Evolutionary conservation across 2,329 filamentous ascomycete species (phyloP).

Genomic region (Onygenales sp.): DNA sequence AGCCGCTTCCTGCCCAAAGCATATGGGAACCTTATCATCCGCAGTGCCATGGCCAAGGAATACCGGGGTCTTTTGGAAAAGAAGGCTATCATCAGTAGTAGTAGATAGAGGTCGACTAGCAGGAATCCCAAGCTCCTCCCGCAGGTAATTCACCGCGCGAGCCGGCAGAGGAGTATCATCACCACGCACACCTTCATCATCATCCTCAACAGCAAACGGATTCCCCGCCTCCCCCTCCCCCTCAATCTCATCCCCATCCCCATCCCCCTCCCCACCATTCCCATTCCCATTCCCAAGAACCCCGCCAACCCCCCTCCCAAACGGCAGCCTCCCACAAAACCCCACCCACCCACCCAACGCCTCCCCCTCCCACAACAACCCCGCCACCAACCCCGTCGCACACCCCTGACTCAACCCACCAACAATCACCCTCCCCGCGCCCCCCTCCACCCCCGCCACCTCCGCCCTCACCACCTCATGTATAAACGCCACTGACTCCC

Average conservation of each 20-base stretch:
- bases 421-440: constrained; percentile 32
- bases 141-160: not conserved
- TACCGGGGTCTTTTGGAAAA: constrained; percentile 26
- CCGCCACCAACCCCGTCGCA: constrained; percentile 35
- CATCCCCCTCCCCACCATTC: not conserved
- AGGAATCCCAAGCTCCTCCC: constrained; percentile 2
- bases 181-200: constrained; percentile 3
- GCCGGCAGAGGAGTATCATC: too few relatives aligned
- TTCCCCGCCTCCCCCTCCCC: constrained; percentile 3
- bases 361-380: constrained; percentile 34
- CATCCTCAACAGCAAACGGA: constrained; percentile 6
- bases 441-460: constrained; percentile 22
- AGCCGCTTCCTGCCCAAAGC: constrained; percentile 26
- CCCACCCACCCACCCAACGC: constrained; percentile 31
- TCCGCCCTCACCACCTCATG: constrained; percentile 31
- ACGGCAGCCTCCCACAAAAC: constrained; percentile 41
- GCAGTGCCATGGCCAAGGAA: constrained; percentile 39
- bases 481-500: constrained; percentile 33
- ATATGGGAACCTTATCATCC: constrained; percentile 34
- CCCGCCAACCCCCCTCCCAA: constrained; percentile 24
- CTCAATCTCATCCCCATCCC: not conserved
- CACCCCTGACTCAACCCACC: constrained; percentile 48
- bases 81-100: not conserved
- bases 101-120: not conserved
- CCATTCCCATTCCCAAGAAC: constrained; percentile 4